A percentile compares a stretch with the other conserved stretches of the same genome.
Conservation (phyloP, 228 moss, liverwort and hornwort genomes). For the Sphagnum magellanicum region DNA sequence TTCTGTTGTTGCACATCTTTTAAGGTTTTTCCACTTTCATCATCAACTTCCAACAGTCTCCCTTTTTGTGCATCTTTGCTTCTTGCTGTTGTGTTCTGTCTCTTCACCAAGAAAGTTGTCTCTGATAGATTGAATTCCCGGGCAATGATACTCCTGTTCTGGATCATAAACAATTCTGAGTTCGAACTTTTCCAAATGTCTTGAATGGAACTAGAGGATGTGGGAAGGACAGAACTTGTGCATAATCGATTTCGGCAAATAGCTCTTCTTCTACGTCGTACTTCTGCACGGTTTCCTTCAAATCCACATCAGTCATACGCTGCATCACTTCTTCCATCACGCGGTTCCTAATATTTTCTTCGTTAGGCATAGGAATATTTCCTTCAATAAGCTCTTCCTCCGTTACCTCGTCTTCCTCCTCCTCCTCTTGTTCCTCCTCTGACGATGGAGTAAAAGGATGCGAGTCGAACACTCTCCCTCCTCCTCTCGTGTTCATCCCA, state of each 20-base stretch:
- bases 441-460: slow-evolving; percentile 19
- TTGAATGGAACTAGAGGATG: background rate
- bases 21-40: slow-evolving; percentile 38
- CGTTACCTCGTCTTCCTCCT: too few relatives aligned
- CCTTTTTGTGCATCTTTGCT: slow-evolving; percentile 7
- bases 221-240: slow-evolving; percentile 37
- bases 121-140: slow-evolving; percentile 78
- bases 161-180: too few relatives aligned
- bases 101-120: slow-evolving; percentile 93
- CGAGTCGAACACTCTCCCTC: slow-evolving; percentile 5
- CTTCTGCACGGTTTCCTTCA: slow-evolving; percentile 85
- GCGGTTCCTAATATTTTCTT: slow-evolving; percentile 19
- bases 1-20: slow-evolving; percentile 25
- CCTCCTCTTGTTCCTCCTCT: slow-evolving; percentile 14
- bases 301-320: slow-evolving; percentile 64
- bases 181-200: too few relatives aligned
- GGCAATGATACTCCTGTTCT: slow-evolving; percentile 32
- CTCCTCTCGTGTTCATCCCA: background rate
- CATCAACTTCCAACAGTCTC: slow-evolving; percentile 21
- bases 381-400: slow-evolving; percentile 12
- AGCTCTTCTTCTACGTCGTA: slow-evolving; percentile 72
- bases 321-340: slow-evolving; percentile 60
- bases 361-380: slow-evolving; percentile 6
- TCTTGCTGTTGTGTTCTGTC: slow-evolving; percentile 36
- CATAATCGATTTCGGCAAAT: slow-evolving; percentile 73